Conservation (phyloP, 352 stramenopile species). For the Phytophthora ohioensis region DNA sequence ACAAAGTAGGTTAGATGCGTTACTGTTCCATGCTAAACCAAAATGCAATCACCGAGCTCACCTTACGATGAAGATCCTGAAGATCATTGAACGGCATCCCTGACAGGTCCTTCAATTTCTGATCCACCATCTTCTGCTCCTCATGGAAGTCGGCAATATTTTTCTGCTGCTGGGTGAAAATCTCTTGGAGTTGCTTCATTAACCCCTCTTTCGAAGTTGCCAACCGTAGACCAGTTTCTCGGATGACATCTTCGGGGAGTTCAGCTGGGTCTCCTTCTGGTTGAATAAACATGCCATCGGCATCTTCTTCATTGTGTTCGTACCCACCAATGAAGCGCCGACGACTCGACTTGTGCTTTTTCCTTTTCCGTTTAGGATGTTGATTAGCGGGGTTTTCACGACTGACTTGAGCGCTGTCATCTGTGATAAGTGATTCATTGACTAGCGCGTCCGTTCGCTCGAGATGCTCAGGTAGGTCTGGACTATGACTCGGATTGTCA, state of each 20-base stretch:
- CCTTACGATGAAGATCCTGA: constrained; percentile 39
- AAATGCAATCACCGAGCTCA: constrained; percentile 20
- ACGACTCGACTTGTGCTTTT: constrained; percentile 37
- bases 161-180: constrained; percentile 36
- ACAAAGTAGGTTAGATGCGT: constrained; percentile 5
- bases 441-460: background rate
- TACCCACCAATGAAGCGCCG: constrained; percentile 81
- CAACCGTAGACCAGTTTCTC: constrained; percentile 61
- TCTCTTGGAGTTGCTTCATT: constrained; percentile 49
- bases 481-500: constrained; percentile 4
- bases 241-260: constrained; percentile 78
- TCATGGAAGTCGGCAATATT: constrained; percentile 46
- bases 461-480: constrained; percentile 5
- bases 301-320: constrained; percentile 56
- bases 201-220: constrained; percentile 44
- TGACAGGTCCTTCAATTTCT: constrained; percentile 32
- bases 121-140: constrained; percentile 32
- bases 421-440: background rate
- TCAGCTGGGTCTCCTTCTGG: constrained; percentile 80
- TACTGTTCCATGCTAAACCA: background rate
- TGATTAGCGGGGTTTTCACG: background rate
- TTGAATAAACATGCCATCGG: constrained; percentile 82
- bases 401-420: background rate
- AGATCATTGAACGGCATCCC: constrained; percentile 40
- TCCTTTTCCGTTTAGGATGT: constrained; percentile 8